Percentiles rank a stretch among this genome's conserved stretches.
phyloP scores from a whole-genome alignment of 169 alveolate species.

The Plasmodium fragile region DNA sequence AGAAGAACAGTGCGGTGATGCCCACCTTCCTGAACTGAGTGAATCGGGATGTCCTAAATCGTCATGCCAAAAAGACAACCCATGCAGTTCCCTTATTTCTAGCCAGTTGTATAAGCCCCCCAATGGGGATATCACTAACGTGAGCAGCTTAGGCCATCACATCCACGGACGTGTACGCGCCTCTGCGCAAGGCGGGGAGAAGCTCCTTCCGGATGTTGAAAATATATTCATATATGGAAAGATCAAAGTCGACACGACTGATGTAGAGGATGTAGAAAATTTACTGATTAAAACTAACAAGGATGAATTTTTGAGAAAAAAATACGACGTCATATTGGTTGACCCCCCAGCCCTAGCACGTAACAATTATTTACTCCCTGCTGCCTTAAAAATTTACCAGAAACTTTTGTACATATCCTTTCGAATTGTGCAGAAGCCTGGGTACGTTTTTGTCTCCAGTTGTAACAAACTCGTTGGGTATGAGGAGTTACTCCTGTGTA shows the following conservation, averaged over 20 bases:
- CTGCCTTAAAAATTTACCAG: constrained; percentile 69
- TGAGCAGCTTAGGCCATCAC: background rate
- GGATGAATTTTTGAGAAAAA: constrained; percentile 63
- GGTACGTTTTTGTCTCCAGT: constrained; percentile 77
- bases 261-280: constrained; percentile 39
- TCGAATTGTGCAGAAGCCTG: constrained; percentile 69
- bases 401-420: constrained; percentile 74
- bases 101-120: background rate
- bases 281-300: constrained; percentile 51
- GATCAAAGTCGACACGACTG: background rate
- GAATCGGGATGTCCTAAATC: background rate
- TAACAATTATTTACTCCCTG: constrained; percentile 55
- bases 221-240: constrained; percentile 61
- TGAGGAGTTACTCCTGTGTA: constrained; percentile 41
- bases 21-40: background rate
- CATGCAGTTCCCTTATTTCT: background rate
- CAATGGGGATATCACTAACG: background rate
- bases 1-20: background rate
- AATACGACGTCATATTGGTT: constrained; percentile 73
- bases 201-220: constrained; percentile 26
- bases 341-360: constrained; percentile 76
- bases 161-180: background rate
- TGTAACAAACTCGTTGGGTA: constrained; percentile 71
- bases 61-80: background rate
- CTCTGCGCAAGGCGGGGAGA: background rate